Conservation (phyloP, 768 basidiomycete genomes). For the Epithele typhae region DNA sequence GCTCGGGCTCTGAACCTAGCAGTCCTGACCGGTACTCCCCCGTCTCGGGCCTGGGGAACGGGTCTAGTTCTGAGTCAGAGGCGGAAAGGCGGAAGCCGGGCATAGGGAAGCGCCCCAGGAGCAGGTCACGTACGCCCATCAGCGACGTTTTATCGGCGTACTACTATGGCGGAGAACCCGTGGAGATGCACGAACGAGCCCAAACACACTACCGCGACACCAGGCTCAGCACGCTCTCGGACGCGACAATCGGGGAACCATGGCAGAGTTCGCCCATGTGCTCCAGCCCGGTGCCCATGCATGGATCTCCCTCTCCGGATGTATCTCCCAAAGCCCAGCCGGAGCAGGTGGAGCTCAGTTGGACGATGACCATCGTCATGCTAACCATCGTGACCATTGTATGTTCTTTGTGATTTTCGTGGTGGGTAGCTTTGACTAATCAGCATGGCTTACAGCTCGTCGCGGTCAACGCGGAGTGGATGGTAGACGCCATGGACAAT, state of each 20-base stretch:
- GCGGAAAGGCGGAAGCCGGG: constrained; percentile 2
- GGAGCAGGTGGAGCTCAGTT: constrained; percentile 43
- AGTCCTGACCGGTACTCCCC: background rate
- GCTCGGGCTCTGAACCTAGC: constrained; percentile 2
- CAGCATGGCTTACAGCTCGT: constrained; percentile 34
- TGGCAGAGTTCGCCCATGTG: too few relatives aligned
- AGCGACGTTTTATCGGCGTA: constrained; percentile 18
- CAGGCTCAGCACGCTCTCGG: too few relatives aligned
- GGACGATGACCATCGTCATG: constrained; percentile 50
- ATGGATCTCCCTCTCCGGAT: too few relatives aligned
- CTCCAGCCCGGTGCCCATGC: too few relatives aligned
- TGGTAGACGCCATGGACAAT: constrained; percentile 83
- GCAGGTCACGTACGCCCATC: constrained; percentile 6
- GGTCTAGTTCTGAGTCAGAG: constrained; percentile 3
- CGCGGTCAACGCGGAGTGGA: constrained; percentile 60
- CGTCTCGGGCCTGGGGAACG: background rate
- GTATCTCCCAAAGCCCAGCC: too few relatives aligned
- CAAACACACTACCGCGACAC: too few relatives aligned
- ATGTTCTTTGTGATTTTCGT: constrained; percentile 20
- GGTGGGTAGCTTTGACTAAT: background rate
- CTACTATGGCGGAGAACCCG: too few relatives aligned
- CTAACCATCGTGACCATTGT: constrained; percentile 62
- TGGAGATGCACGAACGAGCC: too few relatives aligned
- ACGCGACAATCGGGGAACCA: too few relatives aligned
- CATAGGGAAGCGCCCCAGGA: background rate